Percentiles rank a stretch among this genome's conserved stretches.
Conservation (phyloP, 2,329 filamentous ascomycete genomes). For the Coccinonectria pachysandricola region DNA sequence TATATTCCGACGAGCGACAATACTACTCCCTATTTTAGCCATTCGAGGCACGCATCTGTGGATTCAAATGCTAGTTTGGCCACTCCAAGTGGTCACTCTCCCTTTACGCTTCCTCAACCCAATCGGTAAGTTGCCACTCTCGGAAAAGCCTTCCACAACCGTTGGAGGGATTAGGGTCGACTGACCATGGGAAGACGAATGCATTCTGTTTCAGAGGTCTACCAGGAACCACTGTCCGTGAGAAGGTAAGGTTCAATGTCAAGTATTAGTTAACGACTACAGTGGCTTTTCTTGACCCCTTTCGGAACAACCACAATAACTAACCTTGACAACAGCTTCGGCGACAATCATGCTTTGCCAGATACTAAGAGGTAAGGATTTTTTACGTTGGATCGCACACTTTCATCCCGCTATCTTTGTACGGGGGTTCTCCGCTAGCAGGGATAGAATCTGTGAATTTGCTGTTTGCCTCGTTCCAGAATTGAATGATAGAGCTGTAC, state of each 20-base stretch:
- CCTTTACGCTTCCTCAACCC: conserved; percentile 14
- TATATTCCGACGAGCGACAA: no score
- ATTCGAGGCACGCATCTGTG: conserved; percentile 22
- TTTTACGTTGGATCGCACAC: no score
- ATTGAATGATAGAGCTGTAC: no score
- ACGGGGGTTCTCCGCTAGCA: no score
- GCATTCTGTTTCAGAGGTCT: conserved; percentile 11
- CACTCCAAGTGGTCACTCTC: conserved; percentile 6
- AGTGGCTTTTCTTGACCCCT: conserved; percentile 1
- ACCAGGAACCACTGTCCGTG: no score
- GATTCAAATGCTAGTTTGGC: conserved; percentile 16
- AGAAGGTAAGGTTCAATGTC: no score
- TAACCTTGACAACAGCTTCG: not conserved
- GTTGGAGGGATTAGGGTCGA: conserved; percentile 6
- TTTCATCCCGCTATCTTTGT: not conserved
- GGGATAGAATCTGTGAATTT: no score
- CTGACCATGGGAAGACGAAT: conserved; percentile 8
- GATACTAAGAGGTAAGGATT: not conserved
- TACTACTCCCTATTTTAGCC: no score
- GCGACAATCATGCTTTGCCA: not conserved
- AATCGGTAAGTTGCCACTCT: conserved; percentile 18
- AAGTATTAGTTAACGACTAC: no score
- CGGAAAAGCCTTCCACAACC: no score
- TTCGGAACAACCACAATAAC: conserved; percentile 1
- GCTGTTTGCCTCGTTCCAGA: no score